phyloP scores from a whole-genome alignment of 176 grass and related monocot species.

The barley (Hordeum vulgare) region MorexV3_pseudomolecules_assembly NC_058518.1:70483029-70483528 shows the following conservation, averaged over 20 bases:
- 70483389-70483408: neutral
- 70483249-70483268: conserved; percentile 86
- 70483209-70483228: conserved; percentile 75
- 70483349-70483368: conserved; percentile 6
- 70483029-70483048: conserved; percentile 51
- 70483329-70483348: conserved; percentile 9
- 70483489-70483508: neutral
- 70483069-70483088: conserved; percentile 98
- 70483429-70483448: neutral
- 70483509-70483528: neutral
- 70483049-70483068: conserved; percentile 69
- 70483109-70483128: conserved; percentile 93
- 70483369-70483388: neutral
- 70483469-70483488: neutral
- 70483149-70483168: conserved; percentile 99
- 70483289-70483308: neutral
- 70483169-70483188: conserved; percentile 98
- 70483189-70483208: conserved; percentile 82
- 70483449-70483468: neutral
- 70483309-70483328: conserved; percentile 7
- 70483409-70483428: neutral
- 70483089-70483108: conserved; percentile 91
- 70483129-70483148: conserved; percentile 97
- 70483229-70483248: conserved; percentile 80
- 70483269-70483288: conserved; percentile 1